Evolutionary conservation across 352 stramenopile genomes (phyloP), one percentile per base, ranked within the genome.

Genomic region (Nothophytophthora sp.): DNA sequence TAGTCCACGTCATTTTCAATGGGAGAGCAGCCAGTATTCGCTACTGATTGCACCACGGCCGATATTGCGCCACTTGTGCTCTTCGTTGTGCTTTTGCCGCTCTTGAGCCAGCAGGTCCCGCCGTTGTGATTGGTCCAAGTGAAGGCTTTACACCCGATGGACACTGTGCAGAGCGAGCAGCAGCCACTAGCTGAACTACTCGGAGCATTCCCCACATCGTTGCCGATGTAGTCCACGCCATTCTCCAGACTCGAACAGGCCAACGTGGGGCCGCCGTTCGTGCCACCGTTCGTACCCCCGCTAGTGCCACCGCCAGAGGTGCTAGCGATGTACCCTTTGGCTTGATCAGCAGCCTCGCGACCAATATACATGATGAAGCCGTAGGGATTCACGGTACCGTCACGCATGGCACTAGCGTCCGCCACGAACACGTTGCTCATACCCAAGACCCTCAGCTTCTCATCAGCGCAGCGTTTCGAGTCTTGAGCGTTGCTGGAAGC

Each of bases 341-440:
- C 76, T 25, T 76, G 63, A 10, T 64, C 52, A 1, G 53, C 76
- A 11, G 65, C 68, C 34, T 90, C 70, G 8, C 61, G 62, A 5
- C 80, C 77, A 18, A 84, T 61, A 57, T 90, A 86, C 74, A 86
- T 88, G 27, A 87, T 67, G 40, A 87, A 90, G 0, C 70, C 78
- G 55, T 88, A 88, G 34, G 74, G 77, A 38, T 83, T 87, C 19
- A 75, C 66, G 0, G 80, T 88, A 4, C 76, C 76, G 11, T 83
- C 74, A 4, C 55, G 52, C 76, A 85, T 86, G 19, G 70, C 58
- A 41, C 60, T 79, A 0, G 46, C 75, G 34, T 90, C 80, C 0
- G 55, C 66, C 0, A 90, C 54, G 33, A 82, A 90, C 7, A 87
- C 60, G 49, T 90, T 90, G 48, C 23, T 67, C n/a, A 73, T 88